A percentile compares a stretch with the other conserved stretches of the same genome.
Conservation (phyloP, 2,329 filamentous ascomycete species). For the Penicillium paneum region DNA sequence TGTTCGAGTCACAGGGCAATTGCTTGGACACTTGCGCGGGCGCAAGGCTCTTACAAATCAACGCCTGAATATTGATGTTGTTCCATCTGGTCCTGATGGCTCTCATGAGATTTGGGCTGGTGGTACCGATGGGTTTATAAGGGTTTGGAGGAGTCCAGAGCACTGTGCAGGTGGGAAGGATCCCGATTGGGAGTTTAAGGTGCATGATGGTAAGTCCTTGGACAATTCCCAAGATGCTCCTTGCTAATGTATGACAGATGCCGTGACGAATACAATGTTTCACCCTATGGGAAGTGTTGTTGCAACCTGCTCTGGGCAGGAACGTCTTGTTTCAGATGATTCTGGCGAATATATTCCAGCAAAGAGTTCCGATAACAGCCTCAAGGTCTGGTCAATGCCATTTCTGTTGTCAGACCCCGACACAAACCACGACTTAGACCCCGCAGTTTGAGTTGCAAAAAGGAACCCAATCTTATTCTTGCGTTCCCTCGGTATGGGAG, state of each 20-base stretch:
- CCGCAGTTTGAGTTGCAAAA: not conserved
- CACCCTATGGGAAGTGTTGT: slow-evolving; percentile 48
- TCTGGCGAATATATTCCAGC: slow-evolving; percentile 11
- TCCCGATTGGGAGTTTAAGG: slow-evolving; percentile 44
- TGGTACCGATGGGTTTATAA: slow-evolving; percentile 54
- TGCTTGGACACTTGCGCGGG: slow-evolving; percentile 51
- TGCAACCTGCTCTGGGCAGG: slow-evolving; percentile 52
- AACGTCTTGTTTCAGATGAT: slow-evolving; percentile 23
- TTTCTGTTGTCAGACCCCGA: slow-evolving; percentile 9
- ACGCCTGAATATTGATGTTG: slow-evolving; percentile 55
- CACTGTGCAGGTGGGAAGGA: slow-evolving; percentile 39
- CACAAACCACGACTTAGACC: not conserved
- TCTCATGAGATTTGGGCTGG: slow-evolving; percentile 59
- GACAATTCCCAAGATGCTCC: not conserved
- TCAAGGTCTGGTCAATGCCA: slow-evolving; percentile 43
- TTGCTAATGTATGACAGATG: slow-evolving; percentile 35
- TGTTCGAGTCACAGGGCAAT: slow-evolving; percentile 52
- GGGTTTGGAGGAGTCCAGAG: slow-evolving; percentile 51
- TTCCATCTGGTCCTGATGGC: slow-evolving; percentile 30
- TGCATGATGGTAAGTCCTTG: slow-evolving; percentile 44
- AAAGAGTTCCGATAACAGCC: slow-evolving; percentile 30
- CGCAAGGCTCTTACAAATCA: slow-evolving; percentile 52
- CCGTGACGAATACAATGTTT: slow-evolving; percentile 46
- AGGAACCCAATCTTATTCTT: not conserved
- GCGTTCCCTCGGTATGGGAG: too few species aligned